Evolutionary conservation across 345 rosid species (phyloP).

Genomic region (Gossypium longicalyx): DNA sequence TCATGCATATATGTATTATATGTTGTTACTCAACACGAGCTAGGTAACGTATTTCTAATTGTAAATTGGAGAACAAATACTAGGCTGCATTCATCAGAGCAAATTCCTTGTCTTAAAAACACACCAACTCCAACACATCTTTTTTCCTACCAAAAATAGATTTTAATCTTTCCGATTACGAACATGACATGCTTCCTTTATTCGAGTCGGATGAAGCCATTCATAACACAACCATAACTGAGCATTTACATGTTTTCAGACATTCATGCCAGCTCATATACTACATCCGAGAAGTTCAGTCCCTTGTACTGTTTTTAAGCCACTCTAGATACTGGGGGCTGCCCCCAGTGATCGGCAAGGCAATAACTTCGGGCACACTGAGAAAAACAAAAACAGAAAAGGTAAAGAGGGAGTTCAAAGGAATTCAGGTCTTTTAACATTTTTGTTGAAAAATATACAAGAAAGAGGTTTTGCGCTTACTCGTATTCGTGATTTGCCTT

Average conservation of each 20-base stretch:
- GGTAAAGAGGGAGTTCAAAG: background rate
- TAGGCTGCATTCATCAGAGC: background rate
- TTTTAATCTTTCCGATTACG: background rate
- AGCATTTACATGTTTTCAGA: background rate
- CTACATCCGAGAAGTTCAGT: slow-evolving; percentile 33
- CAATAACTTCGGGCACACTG: slow-evolving; percentile 84
- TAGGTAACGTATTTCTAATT: background rate
- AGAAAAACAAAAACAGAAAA: background rate
- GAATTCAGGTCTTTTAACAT: background rate
- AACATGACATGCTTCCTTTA: background rate
- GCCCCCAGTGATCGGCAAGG: slow-evolving; percentile 80
- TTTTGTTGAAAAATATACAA: slow-evolving; percentile 7
- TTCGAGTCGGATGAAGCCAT: background rate
- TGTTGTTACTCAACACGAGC: too few species aligned
- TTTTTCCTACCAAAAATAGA: background rate
- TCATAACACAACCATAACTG: background rate
- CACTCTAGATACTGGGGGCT: slow-evolving; percentile 69
- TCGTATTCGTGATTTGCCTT: slow-evolving; percentile 92
- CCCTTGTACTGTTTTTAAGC: slow-evolving; percentile 83
- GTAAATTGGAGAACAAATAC: background rate
- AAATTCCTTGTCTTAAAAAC: background rate
- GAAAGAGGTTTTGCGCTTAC: slow-evolving; percentile 38
- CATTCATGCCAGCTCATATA: background rate
- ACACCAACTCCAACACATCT: background rate
- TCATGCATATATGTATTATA: too few species aligned